Base-by-base conservation (phyloP, 441 rosid genomes). In the Erysimum cheiri region DNA sequence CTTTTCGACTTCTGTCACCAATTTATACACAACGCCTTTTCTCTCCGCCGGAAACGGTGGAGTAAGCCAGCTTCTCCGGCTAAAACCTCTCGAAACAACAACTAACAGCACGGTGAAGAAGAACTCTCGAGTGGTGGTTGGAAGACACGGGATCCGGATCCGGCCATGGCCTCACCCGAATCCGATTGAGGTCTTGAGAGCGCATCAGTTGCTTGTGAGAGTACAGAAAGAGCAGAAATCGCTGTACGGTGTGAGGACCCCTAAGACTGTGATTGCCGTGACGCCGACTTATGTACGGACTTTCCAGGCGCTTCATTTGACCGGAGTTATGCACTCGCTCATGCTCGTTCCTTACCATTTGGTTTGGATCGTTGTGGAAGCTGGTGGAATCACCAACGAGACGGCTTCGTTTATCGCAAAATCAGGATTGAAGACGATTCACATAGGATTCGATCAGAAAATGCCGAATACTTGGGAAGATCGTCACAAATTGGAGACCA, bases 111-210 rank as follows among this genome's bases (percentile, higher is more conserved):
- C 88, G 39, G 80, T 78, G 60, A 54, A 60, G 49, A 61, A 63
- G 32, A 78, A 73, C 69, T 88, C 97, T 8, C 74, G 96, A 43
- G 98, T 95, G 46, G 87, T 89, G 60, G 99, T 90, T 8, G 99
- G 99, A 2, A 85, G 99, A 58, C 99, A 95, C 63, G 99, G 99
- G 85, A 95, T 95, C 89, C 96, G 98, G 89, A 92, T 95, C 92
- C 96, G 99, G 67, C 93, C 97, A 28, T 92, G 97, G 99, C 99
- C 99, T 26, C 99, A 95, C 44, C 99, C 99, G 61, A 78, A 90
- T 71, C 96, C 98, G 83, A 60, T 72, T 8, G 98, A 95, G 81
- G 97, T 95, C n/a, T 82, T 95, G 95, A 85, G 70, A 77, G 99
- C 99, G 48, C 98, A 95, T 53, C 84, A 73, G 84, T 69, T 96